Percentiles rank a stretch among this genome's conserved stretches.
phyloP scores from a whole-genome alignment of 2,329 filamentous ascomycete genomes.

The Nigrospora sphaerica region DNA sequence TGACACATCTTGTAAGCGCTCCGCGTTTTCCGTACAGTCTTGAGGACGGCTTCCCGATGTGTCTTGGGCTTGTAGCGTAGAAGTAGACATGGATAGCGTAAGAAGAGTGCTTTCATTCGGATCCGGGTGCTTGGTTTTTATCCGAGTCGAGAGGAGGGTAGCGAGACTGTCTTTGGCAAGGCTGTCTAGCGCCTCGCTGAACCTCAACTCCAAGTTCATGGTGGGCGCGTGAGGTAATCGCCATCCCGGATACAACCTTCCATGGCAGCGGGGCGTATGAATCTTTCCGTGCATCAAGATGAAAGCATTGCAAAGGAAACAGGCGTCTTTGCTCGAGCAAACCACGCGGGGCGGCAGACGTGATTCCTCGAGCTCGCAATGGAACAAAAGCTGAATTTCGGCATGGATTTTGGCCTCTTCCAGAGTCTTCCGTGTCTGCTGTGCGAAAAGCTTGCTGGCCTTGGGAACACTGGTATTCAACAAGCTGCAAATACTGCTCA shows the following conservation, averaged over 20 bases:
- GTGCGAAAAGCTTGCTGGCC: slow-evolving; percentile 5
- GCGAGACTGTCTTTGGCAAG: slow-evolving; percentile 4
- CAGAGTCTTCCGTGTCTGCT: slow-evolving; percentile 8
- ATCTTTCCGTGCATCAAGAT: slow-evolving; percentile 33
- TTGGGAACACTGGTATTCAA: neutral
- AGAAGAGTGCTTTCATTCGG: slow-evolving; percentile 12
- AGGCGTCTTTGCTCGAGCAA: slow-evolving; percentile 41
- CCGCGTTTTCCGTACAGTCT: neutral
- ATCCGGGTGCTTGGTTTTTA: slow-evolving; percentile 1
- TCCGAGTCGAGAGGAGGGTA: slow-evolving; percentile 1
- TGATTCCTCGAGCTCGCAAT: slow-evolving; percentile 26
- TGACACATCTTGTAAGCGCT: too few relatives aligned
- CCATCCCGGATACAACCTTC: slow-evolving; percentile 37
- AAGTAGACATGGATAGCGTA: slow-evolving; percentile 4
- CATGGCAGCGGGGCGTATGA: slow-evolving; percentile 32
- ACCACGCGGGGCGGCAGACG: slow-evolving; percentile 31
- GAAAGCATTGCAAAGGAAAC: slow-evolving; percentile 42
- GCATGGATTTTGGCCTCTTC: slow-evolving; percentile 35
- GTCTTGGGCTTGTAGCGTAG: neutral
- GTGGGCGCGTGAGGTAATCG: slow-evolving; percentile 23
- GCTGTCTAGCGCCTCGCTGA: slow-evolving; percentile 6
- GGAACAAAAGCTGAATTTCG: slow-evolving; percentile 40
- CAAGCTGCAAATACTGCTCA: neutral
- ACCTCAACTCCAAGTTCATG: neutral
- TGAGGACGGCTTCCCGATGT: neutral